Percentiles rank a stretch among this genome's conserved stretches.
phyloP scores from a whole-genome alignment of 192 early-diverging fungal species.

The Irineochytrium annulatum region DNA sequence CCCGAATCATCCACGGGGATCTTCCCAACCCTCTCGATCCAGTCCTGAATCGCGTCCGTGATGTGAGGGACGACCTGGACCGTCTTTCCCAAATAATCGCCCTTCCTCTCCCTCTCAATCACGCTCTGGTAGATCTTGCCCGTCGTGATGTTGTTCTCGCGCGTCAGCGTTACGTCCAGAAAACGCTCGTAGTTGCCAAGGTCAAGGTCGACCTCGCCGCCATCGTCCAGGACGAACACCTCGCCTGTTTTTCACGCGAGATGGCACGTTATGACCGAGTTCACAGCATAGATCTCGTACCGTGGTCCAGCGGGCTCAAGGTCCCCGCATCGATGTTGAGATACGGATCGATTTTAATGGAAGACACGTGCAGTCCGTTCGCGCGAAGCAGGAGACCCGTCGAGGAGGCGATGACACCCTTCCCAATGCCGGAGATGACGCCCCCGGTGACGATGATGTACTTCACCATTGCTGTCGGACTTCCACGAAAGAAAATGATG shows the following conservation, averaged over 20 bases:
- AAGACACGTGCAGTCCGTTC: constrained; percentile 85
- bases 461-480: constrained; percentile 44
- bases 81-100: constrained; percentile 97
- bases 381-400: constrained; percentile 94
- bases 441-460: constrained; percentile 98
- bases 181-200: constrained; percentile 99
- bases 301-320: constrained; percentile 95
- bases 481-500: neutral
- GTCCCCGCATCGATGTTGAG: constrained; percentile 99
- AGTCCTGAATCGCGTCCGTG: constrained; percentile 95
- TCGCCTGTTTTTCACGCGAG: constrained; percentile 68
- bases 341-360: constrained; percentile 99
- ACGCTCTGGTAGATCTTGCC: constrained; percentile 97
- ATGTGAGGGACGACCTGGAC: constrained; percentile 99
- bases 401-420: constrained; percentile 98
- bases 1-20: constrained; percentile 81
- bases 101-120: constrained; percentile 90
- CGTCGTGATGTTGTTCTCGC: constrained; percentile 99
- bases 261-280: neutral
- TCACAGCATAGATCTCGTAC: constrained; percentile 37
- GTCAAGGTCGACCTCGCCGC: constrained; percentile 98
- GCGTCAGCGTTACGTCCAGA: constrained; percentile 85
- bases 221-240: constrained; percentile 97
- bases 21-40: constrained; percentile 93
- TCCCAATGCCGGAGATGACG: constrained; percentile 99